phyloP scores from a whole-genome alignment of 306 rosid genomes.

The Corylus heterophylla region DNA sequence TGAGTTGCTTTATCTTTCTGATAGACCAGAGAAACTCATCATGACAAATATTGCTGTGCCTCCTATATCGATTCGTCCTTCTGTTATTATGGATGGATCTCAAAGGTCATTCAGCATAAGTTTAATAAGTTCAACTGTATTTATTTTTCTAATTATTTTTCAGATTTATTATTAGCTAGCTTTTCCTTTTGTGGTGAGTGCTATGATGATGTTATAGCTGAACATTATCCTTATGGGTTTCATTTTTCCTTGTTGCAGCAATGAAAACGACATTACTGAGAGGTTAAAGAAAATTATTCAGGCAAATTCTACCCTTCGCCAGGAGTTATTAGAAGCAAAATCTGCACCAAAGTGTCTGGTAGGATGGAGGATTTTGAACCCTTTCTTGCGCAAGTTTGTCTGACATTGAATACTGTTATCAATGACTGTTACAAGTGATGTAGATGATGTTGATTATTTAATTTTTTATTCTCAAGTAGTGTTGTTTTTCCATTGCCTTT shows the following conservation, averaged over 20 bases:
- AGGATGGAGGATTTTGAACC: constrained; percentile 25
- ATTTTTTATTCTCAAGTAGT: neutral
- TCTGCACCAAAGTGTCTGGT: constrained; percentile 57
- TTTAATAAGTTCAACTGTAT: constrained; percentile 17
- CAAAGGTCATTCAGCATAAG: constrained; percentile 53
- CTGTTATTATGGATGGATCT: constrained; percentile 75
- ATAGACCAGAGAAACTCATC: constrained; percentile 84
- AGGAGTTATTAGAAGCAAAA: constrained; percentile 49
- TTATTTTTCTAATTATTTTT: neutral
- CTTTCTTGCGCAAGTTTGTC: neutral
- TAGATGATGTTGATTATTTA: neutral
- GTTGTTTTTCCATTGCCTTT: neutral
- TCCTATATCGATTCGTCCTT: constrained; percentile 87
- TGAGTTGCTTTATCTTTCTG: constrained; percentile 68
- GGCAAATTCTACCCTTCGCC: constrained; percentile 56
- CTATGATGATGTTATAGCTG: constrained; percentile 6
- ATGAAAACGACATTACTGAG: constrained; percentile 93
- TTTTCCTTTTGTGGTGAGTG: constrained; percentile 11
- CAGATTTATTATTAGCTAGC: neutral
- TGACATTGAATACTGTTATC: neutral
- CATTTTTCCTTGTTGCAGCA: constrained; percentile 51
- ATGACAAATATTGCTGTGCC: constrained; percentile 71
- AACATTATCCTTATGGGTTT: constrained; percentile 23
- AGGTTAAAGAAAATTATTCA: constrained; percentile 68
- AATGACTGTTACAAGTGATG: neutral